Evolutionary conservation across 495 filamentous ascomycete species (phyloP).

Genomic region (Neurospora sp.): DNA sequence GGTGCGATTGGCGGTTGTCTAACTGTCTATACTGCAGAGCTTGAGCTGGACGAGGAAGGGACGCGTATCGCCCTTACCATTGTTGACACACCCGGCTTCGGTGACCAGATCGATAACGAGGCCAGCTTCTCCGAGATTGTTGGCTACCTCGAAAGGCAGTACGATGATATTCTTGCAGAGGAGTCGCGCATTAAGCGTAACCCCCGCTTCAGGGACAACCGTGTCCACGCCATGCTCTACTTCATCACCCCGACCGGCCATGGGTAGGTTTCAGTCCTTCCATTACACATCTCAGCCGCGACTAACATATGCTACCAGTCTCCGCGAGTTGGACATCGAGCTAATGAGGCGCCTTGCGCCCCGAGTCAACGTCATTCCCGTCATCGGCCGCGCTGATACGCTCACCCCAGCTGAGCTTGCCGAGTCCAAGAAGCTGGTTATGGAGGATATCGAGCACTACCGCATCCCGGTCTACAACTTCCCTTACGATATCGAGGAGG

Average conservation of each 20-base stretch:
- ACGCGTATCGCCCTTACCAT: slow-evolving; percentile 96
- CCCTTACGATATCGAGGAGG: slow-evolving; percentile 98
- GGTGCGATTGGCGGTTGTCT: slow-evolving; percentile 2
- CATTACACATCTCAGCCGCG: not conserved
- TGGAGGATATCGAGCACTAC: slow-evolving; percentile 99
- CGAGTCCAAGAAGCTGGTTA: slow-evolving; percentile 98
- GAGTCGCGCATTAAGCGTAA: slow-evolving; percentile 99
- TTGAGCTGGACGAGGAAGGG: slow-evolving; percentile 95
- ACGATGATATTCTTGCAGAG: slow-evolving; percentile 97
- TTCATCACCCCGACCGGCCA: slow-evolving; percentile 98
- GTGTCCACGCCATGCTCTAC: slow-evolving; percentile 94
- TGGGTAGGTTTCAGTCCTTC: slow-evolving; percentile 46
- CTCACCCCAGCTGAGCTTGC: slow-evolving; percentile 93
- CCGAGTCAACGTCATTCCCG: slow-evolving; percentile 96
- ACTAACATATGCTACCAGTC: slow-evolving; percentile 41
- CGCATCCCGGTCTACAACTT: slow-evolving; percentile 99
- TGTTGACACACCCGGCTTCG: slow-evolving; percentile 96
- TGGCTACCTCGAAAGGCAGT: slow-evolving; percentile 95
- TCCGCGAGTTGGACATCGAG: slow-evolving; percentile 97
- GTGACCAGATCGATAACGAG: slow-evolving; percentile 99
- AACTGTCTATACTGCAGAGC: slow-evolving; percentile 45
- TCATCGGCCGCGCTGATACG: slow-evolving; percentile 96
- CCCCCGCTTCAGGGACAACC: slow-evolving; percentile 96
- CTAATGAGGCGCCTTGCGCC: slow-evolving; percentile 98
- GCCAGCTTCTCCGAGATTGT: slow-evolving; percentile 96